These are phyloP conservation scores for Naumovozyma dairenensis DNA, from an alignment of 805 yeast species.

Conservation along the genomic window DNA sequence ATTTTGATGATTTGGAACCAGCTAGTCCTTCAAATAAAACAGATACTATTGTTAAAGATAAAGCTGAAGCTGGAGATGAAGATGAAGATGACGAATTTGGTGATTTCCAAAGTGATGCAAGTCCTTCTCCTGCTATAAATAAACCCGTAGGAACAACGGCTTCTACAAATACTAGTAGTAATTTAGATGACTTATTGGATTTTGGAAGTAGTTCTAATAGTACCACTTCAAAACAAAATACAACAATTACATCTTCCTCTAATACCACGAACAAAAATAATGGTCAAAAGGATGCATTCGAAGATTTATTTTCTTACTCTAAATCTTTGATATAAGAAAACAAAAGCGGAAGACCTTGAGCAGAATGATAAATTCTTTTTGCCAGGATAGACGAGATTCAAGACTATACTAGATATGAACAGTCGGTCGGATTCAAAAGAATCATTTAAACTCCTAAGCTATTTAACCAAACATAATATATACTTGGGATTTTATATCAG, in stretches of 20 bases:
- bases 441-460: no score
- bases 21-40: conserved; percentile 1
- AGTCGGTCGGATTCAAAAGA: no score
- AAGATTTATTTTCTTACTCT: conserved; percentile 24
- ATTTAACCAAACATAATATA: no score
- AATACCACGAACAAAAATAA: conserved; percentile 5
- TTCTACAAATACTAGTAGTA: conserved; percentile 4
- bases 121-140: conserved; percentile 6
- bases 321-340: conserved; percentile 26
- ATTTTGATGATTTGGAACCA: conserved; percentile 18
- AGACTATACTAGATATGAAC: no score
- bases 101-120: conserved; percentile 28
- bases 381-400: no score
- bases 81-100: conserved; percentile 31
- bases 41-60: conserved; percentile 1
- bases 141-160: conserved; percentile 8
- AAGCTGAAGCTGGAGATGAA: conserved; percentile 10
- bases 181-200: conserved; percentile 11
- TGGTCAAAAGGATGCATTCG: conserved; percentile 23
- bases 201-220: conserved; percentile 5
- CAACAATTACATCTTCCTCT: conserved; percentile 5
- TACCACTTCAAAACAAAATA: conserved; percentile 10
- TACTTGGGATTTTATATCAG: no score
- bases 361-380: no score
- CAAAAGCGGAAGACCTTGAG: no score